Percentiles rank a stretch among this genome's conserved stretches.
Evolutionary conservation across 2,329 filamentous ascomycete species (phyloP).

Genomic region (Cordyceps cicadae): DNA sequence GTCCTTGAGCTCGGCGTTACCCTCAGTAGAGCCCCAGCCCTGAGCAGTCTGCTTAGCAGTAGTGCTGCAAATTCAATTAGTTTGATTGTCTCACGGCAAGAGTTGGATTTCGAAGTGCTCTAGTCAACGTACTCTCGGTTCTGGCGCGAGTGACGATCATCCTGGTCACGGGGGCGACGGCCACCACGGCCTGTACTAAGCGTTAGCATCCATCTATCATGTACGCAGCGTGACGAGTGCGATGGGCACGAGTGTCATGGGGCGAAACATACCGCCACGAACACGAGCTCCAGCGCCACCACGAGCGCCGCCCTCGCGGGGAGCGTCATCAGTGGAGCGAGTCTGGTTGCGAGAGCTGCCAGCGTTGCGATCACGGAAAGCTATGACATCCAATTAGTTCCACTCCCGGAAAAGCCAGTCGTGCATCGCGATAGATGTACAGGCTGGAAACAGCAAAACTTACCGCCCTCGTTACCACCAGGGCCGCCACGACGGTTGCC

Average conservation of each 20-base stretch:
- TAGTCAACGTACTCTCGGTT: slow-evolving; percentile 35
- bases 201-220: not conserved
- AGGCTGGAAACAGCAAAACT: slow-evolving; percentile 25
- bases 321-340: slow-evolving; percentile 64
- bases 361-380: slow-evolving; percentile 81
- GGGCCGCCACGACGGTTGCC: slow-evolving; percentile 48
- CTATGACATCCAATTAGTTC: slow-evolving; percentile 36
- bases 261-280: slow-evolving; percentile 43
- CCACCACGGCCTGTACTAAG: slow-evolving; percentile 41
- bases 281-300: slow-evolving; percentile 57
- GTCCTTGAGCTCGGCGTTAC: slow-evolving; percentile 77
- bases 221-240: not conserved
- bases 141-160: slow-evolving; percentile 48
- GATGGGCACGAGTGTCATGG: not conserved
- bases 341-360: slow-evolving; percentile 75
- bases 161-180: slow-evolving; percentile 43
- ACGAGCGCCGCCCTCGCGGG: slow-evolving; percentile 42
- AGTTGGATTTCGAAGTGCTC: not conserved
- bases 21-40: slow-evolving; percentile 80
- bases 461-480: slow-evolving; percentile 81
- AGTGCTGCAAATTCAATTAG: slow-evolving; percentile 41
- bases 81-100: not conserved
- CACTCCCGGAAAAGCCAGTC: not conserved
- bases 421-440: slow-evolving; percentile 2
- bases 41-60: slow-evolving; percentile 82